Evolutionary conservation across 1,139 yeast species (phyloP), one percentile per base, ranked within the genome.

Genomic region (Yamadazyma diospyri): DNA sequence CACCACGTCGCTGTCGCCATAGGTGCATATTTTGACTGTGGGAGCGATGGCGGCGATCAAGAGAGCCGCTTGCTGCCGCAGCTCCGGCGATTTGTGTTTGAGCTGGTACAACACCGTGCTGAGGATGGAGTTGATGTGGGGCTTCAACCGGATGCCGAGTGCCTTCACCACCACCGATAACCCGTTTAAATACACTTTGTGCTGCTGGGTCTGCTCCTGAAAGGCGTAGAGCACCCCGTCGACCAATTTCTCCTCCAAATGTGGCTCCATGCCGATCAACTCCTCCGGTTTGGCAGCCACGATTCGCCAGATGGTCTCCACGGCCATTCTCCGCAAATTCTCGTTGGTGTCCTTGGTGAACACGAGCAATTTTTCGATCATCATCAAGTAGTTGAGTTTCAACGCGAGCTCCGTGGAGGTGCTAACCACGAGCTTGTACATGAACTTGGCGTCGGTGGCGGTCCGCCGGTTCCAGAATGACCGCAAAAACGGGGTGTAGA

Each of bases 41-140:
- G 85, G 79, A 0, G 92, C 82, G 19, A 86, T 64, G 12, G 73
- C 66, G 1, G 80, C 61, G 25, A 89, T 75, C 37, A 89, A 59
- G 46, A 87, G 95, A 0, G 95, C 88, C 1, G 97, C 81, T 52
- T 87, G 95, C 51, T 86, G 86, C 40, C 97, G 73, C 1, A 83
- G 76, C 30, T 79, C 81, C 0, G 94, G 79, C 0, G 75, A 61
- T 45, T 83, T 81, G 51, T 85, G 83, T 47, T 81, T 82, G 45
- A 89, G 60, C 30, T 94, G 71, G 53, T 81, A 85, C 29, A 89
- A 64, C 12, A 87, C 65, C 0, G 89, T 77, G 45, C 89, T 78
- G 1, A 85, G 72, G 28, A 89, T 81, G 8, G 86, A 79, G 12
- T 85, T 77, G 22, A 89, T 53, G 51, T 83, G 92, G 0, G 94